Evolutionary conservation across 2,329 filamentous ascomycete species (phyloP), one percentile per base, ranked within the genome.

Genomic region (Neospermospora avenae): DNA sequence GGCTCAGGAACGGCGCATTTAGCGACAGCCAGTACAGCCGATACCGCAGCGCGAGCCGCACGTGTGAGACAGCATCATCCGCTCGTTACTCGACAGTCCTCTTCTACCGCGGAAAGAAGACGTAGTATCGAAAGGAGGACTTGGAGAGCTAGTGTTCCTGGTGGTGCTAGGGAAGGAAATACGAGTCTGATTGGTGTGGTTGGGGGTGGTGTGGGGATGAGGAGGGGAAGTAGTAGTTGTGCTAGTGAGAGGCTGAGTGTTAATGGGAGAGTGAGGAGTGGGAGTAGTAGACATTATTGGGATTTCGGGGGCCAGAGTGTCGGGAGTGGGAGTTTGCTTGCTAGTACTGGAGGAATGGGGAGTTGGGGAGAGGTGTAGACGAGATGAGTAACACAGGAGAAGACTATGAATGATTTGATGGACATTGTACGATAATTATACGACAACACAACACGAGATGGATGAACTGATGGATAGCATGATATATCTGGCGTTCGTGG

Each of bases 31-130:
- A 81, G 74, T 68, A 77, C 80, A 44, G 84, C 88, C 70, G 89
- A 91, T 65, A 79, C 84, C 10, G 86, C 89, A 1, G 88, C 89
- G 57, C 88, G 93, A 64, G 90, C 88, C 5, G 92, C 91, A 14
- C 84, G 93, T 49, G 92, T 97, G 56, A 84, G 91, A 37, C 90
- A 93, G 70, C 89, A 96, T 71, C 93, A 97, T 72, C 93, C 93
- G 3, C 84, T 97, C 53, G 86, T 96, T 31, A 86, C 81, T 25
- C 77, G 80, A 14, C 77, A 78, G 41, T 46, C 61, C 7, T 39
- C 55, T 22, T 39, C 55, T 22, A 52, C n/a, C 16, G 62, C 53
- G 18, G 60, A 62, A 24, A 58, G 65, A 39, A 63, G 65, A 45
- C 53, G 62, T 20, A 68, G 58, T 46, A 60, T 68, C 31, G 83